phyloP scores from a whole-genome alignment of 352 stramenopile genomes.

The Phytophthora rubi region DNA sequence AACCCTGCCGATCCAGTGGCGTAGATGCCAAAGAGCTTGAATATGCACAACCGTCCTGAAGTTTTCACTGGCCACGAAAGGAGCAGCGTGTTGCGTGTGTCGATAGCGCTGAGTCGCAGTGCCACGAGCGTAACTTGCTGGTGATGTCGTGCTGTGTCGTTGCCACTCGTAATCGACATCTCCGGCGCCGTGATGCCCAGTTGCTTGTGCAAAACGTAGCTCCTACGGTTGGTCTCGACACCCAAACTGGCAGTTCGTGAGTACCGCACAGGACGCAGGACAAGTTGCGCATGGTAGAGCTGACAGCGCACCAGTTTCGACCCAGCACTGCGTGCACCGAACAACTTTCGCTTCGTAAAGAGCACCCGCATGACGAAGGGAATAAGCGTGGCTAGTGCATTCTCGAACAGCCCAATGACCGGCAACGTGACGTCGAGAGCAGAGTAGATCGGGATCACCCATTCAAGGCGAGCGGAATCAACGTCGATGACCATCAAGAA shows the following conservation, averaged over 20 bases:
- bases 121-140: conserved; percentile 49
- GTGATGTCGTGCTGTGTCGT: conserved; percentile 28
- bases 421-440: conserved; percentile 32
- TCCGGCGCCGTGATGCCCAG: conserved; percentile 25
- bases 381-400: conserved; percentile 44
- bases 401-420: conserved; percentile 50
- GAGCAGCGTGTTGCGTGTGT: conserved; percentile 29
- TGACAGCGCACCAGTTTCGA: conserved; percentile 45
- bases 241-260: conserved; percentile 25
- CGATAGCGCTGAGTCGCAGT: conserved; percentile 33
- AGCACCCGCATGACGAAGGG: conserved; percentile 42
- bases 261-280: conserved; percentile 26
- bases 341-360: conserved; percentile 42
- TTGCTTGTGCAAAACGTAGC: conserved; percentile 28
- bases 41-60: not conserved
- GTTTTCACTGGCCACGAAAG: conserved; percentile 12
- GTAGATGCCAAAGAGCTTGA: conserved; percentile 12
- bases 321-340: conserved; percentile 28
- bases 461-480: conserved; percentile 16
- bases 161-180: conserved; percentile 22
- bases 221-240: conserved; percentile 5
- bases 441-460: not conserved
- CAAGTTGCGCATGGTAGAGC: conserved; percentile 38
- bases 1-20: conserved; percentile 11
- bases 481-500: conserved; percentile 38